A percentile compares a stretch with the other conserved stretches of the same genome.
These are phyloP conservation scores for Elaeis guineensis DNA, from an alignment of 176 grass and related monocot genomes.

Conservation along the genomic window DNA sequence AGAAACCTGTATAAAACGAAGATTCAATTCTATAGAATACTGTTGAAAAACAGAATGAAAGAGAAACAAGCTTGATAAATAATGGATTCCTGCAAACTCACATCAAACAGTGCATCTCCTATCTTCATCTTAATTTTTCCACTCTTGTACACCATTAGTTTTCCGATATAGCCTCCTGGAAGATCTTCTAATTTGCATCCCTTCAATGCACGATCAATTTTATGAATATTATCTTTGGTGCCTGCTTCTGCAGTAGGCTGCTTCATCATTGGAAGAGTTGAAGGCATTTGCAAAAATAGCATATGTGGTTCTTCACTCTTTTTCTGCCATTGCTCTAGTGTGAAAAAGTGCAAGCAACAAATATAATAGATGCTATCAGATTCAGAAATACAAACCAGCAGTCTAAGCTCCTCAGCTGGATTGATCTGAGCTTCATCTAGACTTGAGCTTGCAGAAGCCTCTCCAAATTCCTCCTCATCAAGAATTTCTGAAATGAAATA, in stretches of 20 bases:
- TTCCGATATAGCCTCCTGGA: conserved; percentile 57
- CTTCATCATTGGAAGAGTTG: conserved; percentile 8
- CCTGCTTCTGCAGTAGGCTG: not conserved
- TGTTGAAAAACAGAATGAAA: too few relatives aligned
- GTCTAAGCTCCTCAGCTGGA: conserved; percentile 17
- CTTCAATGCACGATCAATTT: conserved; percentile 16
- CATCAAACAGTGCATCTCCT: conserved; percentile 54
- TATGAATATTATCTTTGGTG: not conserved
- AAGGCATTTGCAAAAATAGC: conserved; percentile 20
- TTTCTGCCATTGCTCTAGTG: conserved; percentile 3
- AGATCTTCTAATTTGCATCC: conserved; percentile 53
- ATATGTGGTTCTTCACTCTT: conserved; percentile 19
- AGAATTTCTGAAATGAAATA: conserved; percentile 15
- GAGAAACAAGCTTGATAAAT: too few relatives aligned
- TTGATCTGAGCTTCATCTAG: conserved; percentile 6
- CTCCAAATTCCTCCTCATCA: conserved; percentile 25
- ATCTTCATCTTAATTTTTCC: conserved; percentile 93
- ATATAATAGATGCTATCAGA: not conserved
- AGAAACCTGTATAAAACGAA: conserved; percentile 39
- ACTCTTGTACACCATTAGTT: conserved; percentile 68
- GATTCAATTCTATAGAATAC: too few relatives aligned
- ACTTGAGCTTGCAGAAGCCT: conserved; percentile 11
- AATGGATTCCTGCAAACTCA: conserved; percentile 16
- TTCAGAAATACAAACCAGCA: conserved; percentile 11
- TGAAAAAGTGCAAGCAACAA: not conserved